Percentiles rank a stretch among this genome's conserved stretches.
Conservation (phyloP, 1,139 yeast genomes). For the Saccharomyces hybrid region DNA sequence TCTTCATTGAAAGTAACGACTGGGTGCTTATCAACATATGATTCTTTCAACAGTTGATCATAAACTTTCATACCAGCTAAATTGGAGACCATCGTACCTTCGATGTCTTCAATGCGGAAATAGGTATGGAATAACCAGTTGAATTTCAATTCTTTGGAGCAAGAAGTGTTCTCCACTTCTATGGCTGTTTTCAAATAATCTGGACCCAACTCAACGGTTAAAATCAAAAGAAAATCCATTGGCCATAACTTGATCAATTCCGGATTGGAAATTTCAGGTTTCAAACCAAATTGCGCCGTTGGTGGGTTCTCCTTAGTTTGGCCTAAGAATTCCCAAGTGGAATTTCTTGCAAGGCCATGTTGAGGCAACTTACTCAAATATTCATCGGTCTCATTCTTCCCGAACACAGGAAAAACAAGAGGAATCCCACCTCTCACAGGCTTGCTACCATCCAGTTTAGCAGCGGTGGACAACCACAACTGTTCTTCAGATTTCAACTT, state of each 20-base stretch:
- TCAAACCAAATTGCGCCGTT: slow-evolving; percentile 81
- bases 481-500: slow-evolving; percentile 61
- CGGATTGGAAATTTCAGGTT: slow-evolving; percentile 67
- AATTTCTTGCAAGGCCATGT: slow-evolving; percentile 91
- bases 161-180: slow-evolving; percentile 67
- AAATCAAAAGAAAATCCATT: slow-evolving; percentile 68
- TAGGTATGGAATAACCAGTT: slow-evolving; percentile 95
- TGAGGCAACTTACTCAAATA: slow-evolving; percentile 60
- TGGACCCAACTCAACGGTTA: slow-evolving; percentile 51
- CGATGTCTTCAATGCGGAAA: slow-evolving; percentile 64
- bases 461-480: slow-evolving; percentile 63
- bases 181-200: slow-evolving; percentile 58
- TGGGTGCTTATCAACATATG: slow-evolving; percentile 64
- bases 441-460: slow-evolving; percentile 80
- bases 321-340: slow-evolving; percentile 89
- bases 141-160: slow-evolving; percentile 55
- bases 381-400: slow-evolving; percentile 48
- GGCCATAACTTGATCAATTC: slow-evolving; percentile 53
- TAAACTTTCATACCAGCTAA: slow-evolving; percentile 61
- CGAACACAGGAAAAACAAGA: slow-evolving; percentile 90
- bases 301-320: slow-evolving; percentile 55
- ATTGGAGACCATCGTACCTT: slow-evolving; percentile 69
- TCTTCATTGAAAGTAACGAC: slow-evolving; percentile 70
- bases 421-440: slow-evolving; percentile 98
- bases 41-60: slow-evolving; percentile 63